These are phyloP conservation scores for Trichophyton rubrum DNA, from an alignment of 2,329 filamentous ascomycete genomes.

Conservation along the genomic window DNA sequence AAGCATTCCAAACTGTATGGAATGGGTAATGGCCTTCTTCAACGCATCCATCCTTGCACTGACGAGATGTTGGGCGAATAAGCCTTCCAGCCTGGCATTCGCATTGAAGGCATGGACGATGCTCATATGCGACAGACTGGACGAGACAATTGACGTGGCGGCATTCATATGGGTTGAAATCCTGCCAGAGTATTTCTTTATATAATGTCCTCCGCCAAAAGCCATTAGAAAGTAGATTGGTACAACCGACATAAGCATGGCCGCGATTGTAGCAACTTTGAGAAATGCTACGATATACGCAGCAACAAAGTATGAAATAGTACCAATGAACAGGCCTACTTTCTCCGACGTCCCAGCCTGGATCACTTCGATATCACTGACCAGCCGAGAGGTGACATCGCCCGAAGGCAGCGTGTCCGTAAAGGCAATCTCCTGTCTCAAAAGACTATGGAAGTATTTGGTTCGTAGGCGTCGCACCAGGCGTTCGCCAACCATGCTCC, in stretches of 20 bases:
- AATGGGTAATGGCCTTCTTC: constrained; percentile 44
- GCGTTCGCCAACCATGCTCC: constrained; percentile 52
- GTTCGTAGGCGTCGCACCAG: constrained; percentile 52
- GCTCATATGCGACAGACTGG: constrained; percentile 47
- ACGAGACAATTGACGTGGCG: constrained; percentile 51
- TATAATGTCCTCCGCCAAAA: constrained; percentile 43
- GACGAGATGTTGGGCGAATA: constrained; percentile 43
- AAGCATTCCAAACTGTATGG: constrained; percentile 44
- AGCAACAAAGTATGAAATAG: constrained; percentile 53
- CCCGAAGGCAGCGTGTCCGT: constrained; percentile 52
- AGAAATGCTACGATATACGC: constrained; percentile 57
- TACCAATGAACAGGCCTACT: constrained; percentile 52
- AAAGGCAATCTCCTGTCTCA: constrained; percentile 50
- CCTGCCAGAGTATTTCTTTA: constrained; percentile 37
- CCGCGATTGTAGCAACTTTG: constrained; percentile 49
- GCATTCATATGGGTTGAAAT: constrained; percentile 44
- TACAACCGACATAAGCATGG: constrained; percentile 50
- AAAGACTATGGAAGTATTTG: constrained; percentile 45
- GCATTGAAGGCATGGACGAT: constrained; percentile 55
- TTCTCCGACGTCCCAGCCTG: constrained; percentile 59
- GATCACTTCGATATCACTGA: constrained; percentile 53
- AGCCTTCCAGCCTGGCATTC: constrained; percentile 45
- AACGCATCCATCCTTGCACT: constrained; percentile 40
- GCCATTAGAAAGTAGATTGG: constrained; percentile 52
- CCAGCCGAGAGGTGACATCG: constrained; percentile 51